These are phyloP conservation scores for Zasmidium angulare DNA, from an alignment of 2,329 filamentous ascomycete species.

Conservation along the genomic window DNA sequence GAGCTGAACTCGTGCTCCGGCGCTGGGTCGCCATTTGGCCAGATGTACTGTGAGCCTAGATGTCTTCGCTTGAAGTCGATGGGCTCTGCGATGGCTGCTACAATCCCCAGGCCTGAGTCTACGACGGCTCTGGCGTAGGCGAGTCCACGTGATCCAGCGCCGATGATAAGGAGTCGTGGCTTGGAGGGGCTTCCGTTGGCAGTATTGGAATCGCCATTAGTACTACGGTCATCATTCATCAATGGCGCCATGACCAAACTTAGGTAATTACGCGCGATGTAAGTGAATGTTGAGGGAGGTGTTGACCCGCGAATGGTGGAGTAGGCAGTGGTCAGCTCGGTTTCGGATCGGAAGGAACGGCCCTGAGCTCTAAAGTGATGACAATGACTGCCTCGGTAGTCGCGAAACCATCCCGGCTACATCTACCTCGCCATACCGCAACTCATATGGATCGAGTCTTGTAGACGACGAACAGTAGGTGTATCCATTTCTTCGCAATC, in stretches of 20 bases:
- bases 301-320: not conserved
- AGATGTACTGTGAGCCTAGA: conserved; percentile 73
- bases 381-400: not conserved
- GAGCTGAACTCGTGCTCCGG: conserved; percentile 68
- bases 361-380: too few relatives aligned
- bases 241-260: conserved; percentile 18
- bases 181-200: conserved; percentile 5
- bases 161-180: conserved; percentile 71
- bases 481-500: not conserved
- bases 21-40: conserved; percentile 53
- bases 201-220: not conserved
- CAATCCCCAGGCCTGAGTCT: conserved; percentile 64
- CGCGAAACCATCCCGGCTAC: not conserved
- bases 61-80: conserved; percentile 70
- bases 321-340: not conserved
- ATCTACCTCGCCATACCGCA: not conserved
- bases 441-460: too few relatives aligned
- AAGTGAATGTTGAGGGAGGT: not conserved
- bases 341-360: not conserved
- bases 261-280: not conserved
- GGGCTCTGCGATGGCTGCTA: conserved; percentile 81
- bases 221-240: too few relatives aligned
- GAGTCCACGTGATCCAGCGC: conserved; percentile 75
- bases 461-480: too few relatives aligned
- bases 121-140: conserved; percentile 70